A percentile compares a stretch with the other conserved stretches of the same genome.
phyloP scores from a whole-genome alignment of 371 early-diverging fungal genomes.

The Zopfochytrium polystomum region DNA sequence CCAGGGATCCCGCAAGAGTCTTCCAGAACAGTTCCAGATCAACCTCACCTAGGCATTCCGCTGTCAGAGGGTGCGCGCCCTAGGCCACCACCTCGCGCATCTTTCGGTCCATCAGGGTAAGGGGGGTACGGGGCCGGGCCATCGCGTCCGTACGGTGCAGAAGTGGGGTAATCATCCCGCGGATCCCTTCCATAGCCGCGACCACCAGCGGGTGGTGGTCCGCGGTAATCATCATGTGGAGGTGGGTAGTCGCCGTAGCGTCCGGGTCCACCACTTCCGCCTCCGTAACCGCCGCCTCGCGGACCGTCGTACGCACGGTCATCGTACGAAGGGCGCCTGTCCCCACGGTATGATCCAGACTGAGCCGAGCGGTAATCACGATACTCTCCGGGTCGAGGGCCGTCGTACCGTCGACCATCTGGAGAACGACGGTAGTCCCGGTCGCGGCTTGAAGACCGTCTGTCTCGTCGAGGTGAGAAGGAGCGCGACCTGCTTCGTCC shows the following conservation, averaged over 20 bases:
- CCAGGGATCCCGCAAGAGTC: no score
- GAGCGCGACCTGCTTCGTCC: conserved; percentile 20
- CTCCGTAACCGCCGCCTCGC: conserved; percentile 2
- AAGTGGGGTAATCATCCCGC: no score
- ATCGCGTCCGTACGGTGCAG: no score
- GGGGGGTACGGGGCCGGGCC: no score
- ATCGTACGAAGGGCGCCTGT: neutral
- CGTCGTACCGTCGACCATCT: conserved; percentile 7
- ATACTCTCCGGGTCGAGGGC: neutral
- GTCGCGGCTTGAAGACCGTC: conserved; percentile 12
- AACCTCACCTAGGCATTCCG: no score
- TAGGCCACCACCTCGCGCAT: no score
- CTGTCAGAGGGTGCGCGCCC: no score
- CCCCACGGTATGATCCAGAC: neutral
- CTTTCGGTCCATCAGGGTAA: no score
- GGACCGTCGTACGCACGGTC: conserved; percentile 9
- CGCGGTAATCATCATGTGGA: conserved; percentile 14
- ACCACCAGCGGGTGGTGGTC: conserved; percentile 20
- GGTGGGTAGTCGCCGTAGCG: conserved; percentile 19
- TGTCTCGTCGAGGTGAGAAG: conserved; percentile 9
- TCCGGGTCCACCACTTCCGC: conserved; percentile 2
- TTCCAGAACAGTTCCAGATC: no score
- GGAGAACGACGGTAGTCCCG: conserved; percentile 10
- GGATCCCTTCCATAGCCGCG: no score
- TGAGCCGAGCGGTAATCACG: neutral